A percentile compares a stretch with the other conserved stretches of the same genome.
Evolutionary conservation across 2,329 filamentous ascomycete genomes (phyloP).

Genomic region (Fusarium bactridioides): DNA sequence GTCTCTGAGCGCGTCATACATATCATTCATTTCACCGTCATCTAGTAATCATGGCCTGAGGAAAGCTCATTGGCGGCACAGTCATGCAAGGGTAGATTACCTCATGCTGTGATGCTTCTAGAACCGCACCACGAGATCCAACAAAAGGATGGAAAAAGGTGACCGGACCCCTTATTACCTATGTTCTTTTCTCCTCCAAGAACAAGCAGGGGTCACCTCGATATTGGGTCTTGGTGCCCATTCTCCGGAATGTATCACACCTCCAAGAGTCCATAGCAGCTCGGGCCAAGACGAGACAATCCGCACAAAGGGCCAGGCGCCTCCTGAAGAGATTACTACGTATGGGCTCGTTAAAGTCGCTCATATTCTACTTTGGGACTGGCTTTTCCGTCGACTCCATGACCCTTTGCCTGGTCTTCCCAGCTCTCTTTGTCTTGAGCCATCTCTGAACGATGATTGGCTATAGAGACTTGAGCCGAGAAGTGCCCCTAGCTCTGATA

Average conservation of each 20-base stretch:
- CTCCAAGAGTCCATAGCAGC: constrained; percentile 16
- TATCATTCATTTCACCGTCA: constrained; percentile 21
- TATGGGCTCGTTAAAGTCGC: constrained; percentile 32
- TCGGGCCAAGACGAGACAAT: constrained; percentile 16
- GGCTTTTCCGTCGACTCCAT: constrained; percentile 34
- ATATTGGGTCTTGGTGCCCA: constrained; percentile 7
- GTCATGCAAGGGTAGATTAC: constrained; percentile 35
- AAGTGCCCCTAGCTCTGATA: constrained; percentile 12
- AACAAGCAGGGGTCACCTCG: constrained; percentile 21
- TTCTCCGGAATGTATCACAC: constrained; percentile 31
- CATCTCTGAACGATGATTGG: constrained; percentile 27
- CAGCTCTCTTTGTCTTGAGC: constrained; percentile 28
- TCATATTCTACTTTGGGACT: constrained; percentile 40
- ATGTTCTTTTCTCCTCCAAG: constrained; percentile 16
- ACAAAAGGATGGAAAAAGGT: constrained; percentile 18
- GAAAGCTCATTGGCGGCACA: constrained; percentile 30
- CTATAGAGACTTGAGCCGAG: constrained; percentile 12
- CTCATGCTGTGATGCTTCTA: constrained; percentile 35
- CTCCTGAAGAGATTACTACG: constrained; percentile 25
- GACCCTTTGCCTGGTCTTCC: constrained; percentile 34
- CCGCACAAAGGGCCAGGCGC: constrained; percentile 14
- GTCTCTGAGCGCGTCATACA: constrained; percentile 23
- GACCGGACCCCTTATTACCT: neutral
- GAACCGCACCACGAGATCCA: constrained; percentile 28
- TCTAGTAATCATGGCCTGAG: constrained; percentile 12